These are phyloP conservation scores for Ricinus communis DNA, from an alignment of 345 rosid species.

Conservation along the genomic window DNA sequence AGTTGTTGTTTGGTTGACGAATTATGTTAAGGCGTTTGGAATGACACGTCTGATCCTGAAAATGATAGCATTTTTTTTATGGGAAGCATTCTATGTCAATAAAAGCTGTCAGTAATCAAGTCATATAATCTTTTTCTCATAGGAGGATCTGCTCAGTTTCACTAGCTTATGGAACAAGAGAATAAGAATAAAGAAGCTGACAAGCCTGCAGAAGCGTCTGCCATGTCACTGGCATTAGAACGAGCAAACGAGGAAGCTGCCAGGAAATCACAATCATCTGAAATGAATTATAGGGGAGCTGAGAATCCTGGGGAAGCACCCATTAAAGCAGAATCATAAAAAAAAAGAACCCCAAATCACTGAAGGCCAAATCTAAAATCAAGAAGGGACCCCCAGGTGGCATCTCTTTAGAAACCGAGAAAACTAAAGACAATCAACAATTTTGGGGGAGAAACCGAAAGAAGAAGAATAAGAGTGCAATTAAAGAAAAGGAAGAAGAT, in stretches of 20 bases:
- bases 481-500: constrained; percentile 19
- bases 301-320: constrained; percentile 31
- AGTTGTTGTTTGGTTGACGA: neutral
- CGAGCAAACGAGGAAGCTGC: constrained; percentile 3
- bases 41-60: neutral
- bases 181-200: constrained; percentile 20
- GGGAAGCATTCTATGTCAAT: neutral
- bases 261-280: neutral
- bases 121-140: no score
- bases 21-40: neutral
- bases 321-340: constrained; percentile 31
- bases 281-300: constrained; percentile 22
- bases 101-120: no score
- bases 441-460: constrained; percentile 21
- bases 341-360: constrained; percentile 31
- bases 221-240: no score
- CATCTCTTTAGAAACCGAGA: constrained; percentile 27
- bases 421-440: constrained; percentile 20
- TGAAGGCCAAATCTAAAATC: constrained; percentile 41
- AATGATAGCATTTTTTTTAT: neutral
- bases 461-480: constrained; percentile 23
- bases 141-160: no score
- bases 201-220: neutral
- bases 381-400: constrained; percentile 42
- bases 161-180: constrained; percentile 41